Percentiles rank a stretch among this genome's conserved stretches.
Evolutionary conservation across 257 asterid genomes (phyloP).

Genomic region (Coffea canephora): DNA sequence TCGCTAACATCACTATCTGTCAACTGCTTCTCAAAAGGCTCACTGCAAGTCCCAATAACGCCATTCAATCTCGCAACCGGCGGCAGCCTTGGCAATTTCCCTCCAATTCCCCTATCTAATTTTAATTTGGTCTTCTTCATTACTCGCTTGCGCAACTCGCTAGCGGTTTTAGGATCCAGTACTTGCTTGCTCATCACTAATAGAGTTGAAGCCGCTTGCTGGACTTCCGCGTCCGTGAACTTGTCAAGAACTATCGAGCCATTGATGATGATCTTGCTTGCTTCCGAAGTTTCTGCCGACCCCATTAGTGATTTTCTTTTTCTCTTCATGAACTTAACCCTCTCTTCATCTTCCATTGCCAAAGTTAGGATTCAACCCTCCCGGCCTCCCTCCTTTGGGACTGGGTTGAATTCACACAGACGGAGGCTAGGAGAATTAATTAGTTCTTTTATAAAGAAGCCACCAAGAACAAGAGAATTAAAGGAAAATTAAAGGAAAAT

Average conservation of each 20-base stretch:
- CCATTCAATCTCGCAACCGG: neutral
- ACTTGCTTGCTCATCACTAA: neutral
- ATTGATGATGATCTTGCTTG: neutral
- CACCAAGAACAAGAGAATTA: too few relatives aligned
- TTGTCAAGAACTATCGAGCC: neutral
- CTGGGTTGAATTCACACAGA: too few relatives aligned
- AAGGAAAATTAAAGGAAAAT: too few relatives aligned
- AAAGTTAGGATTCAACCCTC: neutral
- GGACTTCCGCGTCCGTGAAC: neutral
- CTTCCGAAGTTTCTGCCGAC: neutral
- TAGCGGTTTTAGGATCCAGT: neutral
- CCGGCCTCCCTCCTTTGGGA: neutral
- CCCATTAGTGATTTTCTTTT: neutral
- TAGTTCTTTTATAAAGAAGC: too few relatives aligned
- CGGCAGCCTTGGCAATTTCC: slow-evolving; percentile 6
- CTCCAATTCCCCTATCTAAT: neutral
- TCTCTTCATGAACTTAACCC: neutral
- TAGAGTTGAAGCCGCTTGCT: slow-evolving; percentile 2
- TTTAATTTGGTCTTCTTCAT: neutral
- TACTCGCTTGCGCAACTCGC: neutral
- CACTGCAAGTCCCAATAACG: slow-evolving; percentile 7
- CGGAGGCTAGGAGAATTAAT: neutral
- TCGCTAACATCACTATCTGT: neutral
- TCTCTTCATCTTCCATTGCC: neutral
- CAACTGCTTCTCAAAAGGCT: slow-evolving; percentile 12